Evolutionary conservation across 2,329 filamentous ascomycete genomes (phyloP), one percentile per base, ranked within the genome.

Genomic region (Cercospora citrullina): DNA sequence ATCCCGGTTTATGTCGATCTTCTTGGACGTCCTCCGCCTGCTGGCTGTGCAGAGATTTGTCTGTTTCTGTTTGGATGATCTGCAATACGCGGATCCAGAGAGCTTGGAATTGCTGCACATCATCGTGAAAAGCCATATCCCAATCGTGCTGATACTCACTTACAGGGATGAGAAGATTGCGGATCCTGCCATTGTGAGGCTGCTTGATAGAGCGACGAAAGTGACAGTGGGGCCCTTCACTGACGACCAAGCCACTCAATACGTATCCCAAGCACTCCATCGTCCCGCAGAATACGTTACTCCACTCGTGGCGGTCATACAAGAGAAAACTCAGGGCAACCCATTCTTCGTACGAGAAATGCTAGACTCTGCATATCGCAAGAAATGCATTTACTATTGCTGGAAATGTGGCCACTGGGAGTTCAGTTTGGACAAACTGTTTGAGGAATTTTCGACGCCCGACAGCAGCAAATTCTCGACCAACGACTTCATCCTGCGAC

Each of bases 261-360:
- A 94, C 75, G 92, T 97, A 23, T 88, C 92, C 7, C 85, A 89
- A 45, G 96, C 94, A 0, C 86, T 98, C 60, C 92, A 91, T 74
- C 86, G 92, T 65, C 80, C 85, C 7, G 62, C 68, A 66, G 88
- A 92, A 36, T 91, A 93, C 58, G 53, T 59, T 1, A 82, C 91
- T 1, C 90, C 93, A 0, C 83, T 98, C 18, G 91, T 92, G 2
- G 87, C 93, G 6, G 91, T 97, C 9, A 88, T 97, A 5, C 91
- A 96, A 77, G 93, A 94, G 75, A 96, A 95, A 80, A 94, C 92
- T 8, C 87, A 87, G 28, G 91, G 95, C 92, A 97, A 96, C 69
- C 90, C 93, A 0, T 97, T 97, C 75, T 95, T 95, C 75, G 91
- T 97, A 78, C 87, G 93, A 66, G 92, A 97, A 80, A 96, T 97